phyloP scores from a whole-genome alignment of 73 alveolate species.

The Paramecium tetraurelia region DNA sequence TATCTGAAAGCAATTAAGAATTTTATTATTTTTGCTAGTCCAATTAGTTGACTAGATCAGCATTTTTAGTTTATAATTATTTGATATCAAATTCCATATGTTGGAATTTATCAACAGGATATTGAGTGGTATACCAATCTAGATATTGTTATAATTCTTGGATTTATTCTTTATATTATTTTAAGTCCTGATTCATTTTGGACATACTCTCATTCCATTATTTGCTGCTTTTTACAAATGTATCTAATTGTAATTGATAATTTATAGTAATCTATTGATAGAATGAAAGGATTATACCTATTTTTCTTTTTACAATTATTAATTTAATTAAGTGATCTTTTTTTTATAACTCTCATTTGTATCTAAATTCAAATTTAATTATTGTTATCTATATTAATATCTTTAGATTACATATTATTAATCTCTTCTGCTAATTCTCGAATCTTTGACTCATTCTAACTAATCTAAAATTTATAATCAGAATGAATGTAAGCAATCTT shows the following conservation, averaged over 20 bases:
- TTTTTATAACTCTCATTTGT: constrained; percentile 5
- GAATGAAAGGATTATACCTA: background rate
- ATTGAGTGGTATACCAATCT: background rate
- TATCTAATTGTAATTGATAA: background rate
- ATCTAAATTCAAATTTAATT: background rate
- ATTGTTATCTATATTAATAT: background rate
- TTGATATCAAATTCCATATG: background rate
- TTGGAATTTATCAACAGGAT: background rate
- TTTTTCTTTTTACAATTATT: background rate
- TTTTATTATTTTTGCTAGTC: background rate
- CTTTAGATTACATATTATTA: background rate
- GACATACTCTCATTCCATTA: constrained; percentile 1
- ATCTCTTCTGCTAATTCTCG: constrained; percentile 3
- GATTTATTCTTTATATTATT: background rate
- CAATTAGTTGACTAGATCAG: background rate
- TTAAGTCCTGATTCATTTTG: background rate
- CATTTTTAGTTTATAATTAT: background rate
- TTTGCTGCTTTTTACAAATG: background rate
- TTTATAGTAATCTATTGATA: background rate
- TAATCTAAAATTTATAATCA: background rate
- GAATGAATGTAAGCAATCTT: background rate
- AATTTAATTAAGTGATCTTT: background rate
- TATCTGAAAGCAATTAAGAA: background rate
- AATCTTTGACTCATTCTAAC: background rate
- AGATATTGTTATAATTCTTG: background rate